phyloP scores from a whole-genome alignment of 1,284 basidiomycete species.

The Testicularia cyperi region DNA sequence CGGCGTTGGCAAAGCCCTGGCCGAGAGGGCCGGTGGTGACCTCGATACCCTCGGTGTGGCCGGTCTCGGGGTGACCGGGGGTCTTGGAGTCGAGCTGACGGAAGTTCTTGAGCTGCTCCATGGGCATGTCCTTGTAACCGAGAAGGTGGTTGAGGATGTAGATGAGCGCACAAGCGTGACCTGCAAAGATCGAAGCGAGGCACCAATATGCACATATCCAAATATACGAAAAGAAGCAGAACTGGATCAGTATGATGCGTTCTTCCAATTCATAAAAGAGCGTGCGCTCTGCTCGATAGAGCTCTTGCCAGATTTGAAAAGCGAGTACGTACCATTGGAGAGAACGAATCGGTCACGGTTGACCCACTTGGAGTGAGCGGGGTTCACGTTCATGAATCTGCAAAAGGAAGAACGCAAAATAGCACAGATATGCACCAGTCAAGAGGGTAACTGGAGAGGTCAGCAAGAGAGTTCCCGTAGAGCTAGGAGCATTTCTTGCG shows the following conservation, averaged over 20 bases:
- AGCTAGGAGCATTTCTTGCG: no score
- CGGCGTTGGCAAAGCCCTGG: conserved; percentile 82
- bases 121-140: conserved; percentile 73
- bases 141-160: conserved; percentile 80
- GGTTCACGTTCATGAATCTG: conserved; percentile 82
- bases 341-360: conserved; percentile 69
- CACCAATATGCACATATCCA: no score
- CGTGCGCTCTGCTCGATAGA: no score
- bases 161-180: conserved; percentile 65
- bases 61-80: conserved; percentile 80
- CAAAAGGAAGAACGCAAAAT: neutral
- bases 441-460: no score
- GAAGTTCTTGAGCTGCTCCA: conserved; percentile 75
- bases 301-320: no score
- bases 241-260: no score
- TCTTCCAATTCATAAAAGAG: no score
- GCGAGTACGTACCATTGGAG: conserved; percentile 59
- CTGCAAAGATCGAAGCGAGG: no score
- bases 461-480: no score
- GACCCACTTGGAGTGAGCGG: conserved; percentile 80
- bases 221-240: neutral
- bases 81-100: conserved; percentile 72
- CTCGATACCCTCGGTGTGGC: conserved; percentile 82
- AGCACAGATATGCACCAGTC: no score
- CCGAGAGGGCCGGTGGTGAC: conserved; percentile 95